Conservation (phyloP, 2,329 filamentous ascomycete species). For the Macrophomina tecta region DNA sequence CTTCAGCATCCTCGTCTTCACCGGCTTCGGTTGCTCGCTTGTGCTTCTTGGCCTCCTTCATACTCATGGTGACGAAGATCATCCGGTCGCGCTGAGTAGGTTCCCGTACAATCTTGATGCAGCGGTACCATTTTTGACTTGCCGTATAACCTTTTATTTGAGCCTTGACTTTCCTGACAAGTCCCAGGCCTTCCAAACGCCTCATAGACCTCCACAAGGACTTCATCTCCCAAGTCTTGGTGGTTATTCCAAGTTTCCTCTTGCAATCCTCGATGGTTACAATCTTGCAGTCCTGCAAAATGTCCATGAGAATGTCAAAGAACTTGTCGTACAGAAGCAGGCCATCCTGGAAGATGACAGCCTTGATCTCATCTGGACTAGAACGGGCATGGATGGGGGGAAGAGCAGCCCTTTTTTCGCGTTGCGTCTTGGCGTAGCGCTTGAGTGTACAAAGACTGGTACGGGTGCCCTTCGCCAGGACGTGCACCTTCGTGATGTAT, state of each 20-base stretch:
- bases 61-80: constrained; percentile 40
- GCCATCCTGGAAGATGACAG: constrained; percentile 43
- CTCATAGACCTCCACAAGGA: constrained; percentile 47
- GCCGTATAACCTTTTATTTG: constrained; percentile 40
- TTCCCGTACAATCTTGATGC: constrained; percentile 50
- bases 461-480: constrained; percentile 54
- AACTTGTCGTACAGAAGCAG: constrained; percentile 59
- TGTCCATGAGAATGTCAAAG: constrained; percentile 54
- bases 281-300: constrained; percentile 57
- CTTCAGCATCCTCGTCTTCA: constrained; percentile 27
- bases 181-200: constrained; percentile 48
- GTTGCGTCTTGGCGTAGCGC: constrained; percentile 51
- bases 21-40: constrained; percentile 18
- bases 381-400: constrained; percentile 24
- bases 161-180: constrained; percentile 47
- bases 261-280: constrained; percentile 61
- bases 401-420: constrained; percentile 31
- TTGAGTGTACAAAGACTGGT: constrained; percentile 64
- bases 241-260: constrained; percentile 33
- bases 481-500: constrained; percentile 64
- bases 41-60: constrained; percentile 28
- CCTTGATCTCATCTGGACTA: constrained; percentile 32
- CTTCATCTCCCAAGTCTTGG: constrained; percentile 46
- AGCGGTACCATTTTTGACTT: constrained; percentile 40
- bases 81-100: constrained; percentile 41